A percentile compares a stretch with the other conserved stretches of the same genome.
phyloP scores from a whole-genome alignment of 1,284 basidiomycete genomes.

The Hymenochaete sp. region DNA sequence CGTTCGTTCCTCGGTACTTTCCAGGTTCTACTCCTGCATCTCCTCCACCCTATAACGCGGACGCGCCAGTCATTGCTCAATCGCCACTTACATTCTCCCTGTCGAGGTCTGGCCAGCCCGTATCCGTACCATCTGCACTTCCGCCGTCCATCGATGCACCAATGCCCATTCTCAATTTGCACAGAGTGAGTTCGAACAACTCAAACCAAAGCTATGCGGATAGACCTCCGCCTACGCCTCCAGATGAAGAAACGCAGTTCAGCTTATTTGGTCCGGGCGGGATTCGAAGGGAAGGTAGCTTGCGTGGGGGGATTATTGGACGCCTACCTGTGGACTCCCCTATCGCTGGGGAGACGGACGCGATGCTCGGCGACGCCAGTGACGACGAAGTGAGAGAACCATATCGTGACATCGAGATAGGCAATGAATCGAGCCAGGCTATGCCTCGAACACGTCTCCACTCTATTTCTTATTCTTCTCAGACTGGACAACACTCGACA shows the following conservation, averaged over 20 bases:
- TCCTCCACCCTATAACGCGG: slow-evolving; percentile 30
- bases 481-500: background rate
- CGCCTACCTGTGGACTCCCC: slow-evolving; percentile 13
- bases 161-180: slow-evolving; percentile 12
- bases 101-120: slow-evolving; percentile 13
- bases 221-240: slow-evolving; percentile 17
- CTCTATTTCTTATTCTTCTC: background rate
- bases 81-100: too few species aligned
- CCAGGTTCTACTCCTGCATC: slow-evolving; percentile 36
- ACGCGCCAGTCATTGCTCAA: slow-evolving; percentile 2
- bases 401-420: too few species aligned
- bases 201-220: slow-evolving; percentile 15
- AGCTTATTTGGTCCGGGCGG: slow-evolving; percentile 7
- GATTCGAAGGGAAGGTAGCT: slow-evolving; percentile 6
- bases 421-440: too few species aligned
- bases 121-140: slow-evolving; percentile 9
- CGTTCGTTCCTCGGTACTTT: slow-evolving; percentile 48
- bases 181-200: slow-evolving; percentile 3
- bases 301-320: slow-evolving; percentile 13
- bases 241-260: slow-evolving; percentile 10
- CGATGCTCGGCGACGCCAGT: slow-evolving; percentile 13
- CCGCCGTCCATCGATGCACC: slow-evolving; percentile 12
- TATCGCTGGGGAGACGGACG: slow-evolving; percentile 11
- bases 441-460: too few species aligned
- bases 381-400: slow-evolving; percentile 6